Evolutionary conservation across 2,329 filamentous ascomycete genomes (phyloP), one percentile per base, ranked within the genome.

Genomic region (Colletotrichum godetiae): DNA sequence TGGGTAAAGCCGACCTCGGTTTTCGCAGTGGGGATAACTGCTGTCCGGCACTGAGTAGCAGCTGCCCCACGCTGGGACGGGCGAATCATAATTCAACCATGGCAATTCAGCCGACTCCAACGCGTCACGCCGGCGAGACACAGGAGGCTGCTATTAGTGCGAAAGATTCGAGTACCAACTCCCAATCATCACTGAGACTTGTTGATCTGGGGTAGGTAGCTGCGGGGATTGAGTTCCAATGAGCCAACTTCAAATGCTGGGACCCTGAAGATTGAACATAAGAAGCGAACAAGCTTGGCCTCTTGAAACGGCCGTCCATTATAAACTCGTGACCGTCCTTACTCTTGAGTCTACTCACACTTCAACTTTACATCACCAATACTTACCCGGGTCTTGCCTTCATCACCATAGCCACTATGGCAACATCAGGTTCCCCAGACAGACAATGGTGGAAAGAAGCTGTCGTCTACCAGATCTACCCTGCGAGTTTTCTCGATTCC

Each of bases 391-490:
- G 42, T 22, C 42, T 49, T 22, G n/a, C 5, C 15, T 49, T 49
- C 19, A n/a, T 22, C 19, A n/a, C 5, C 19, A 10, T 0, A 49
- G 42, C 19, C 42, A 22, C 42, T 22, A 49, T 49, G 42, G 7
- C 42, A n/a, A 10, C 42, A n/a, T 11, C 42, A 49, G 42, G 42
- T 5, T 7, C 42, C 1, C 42, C 42, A 22, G 42, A 49, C 19
- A 62, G 59, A 58, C 19, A 64, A 68, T 90, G 88, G 88, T 90
- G 88, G 88, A 89, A 89, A 74, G 86, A 89, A 73, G 84, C 82
- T 22, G 81, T 85, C 1, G 84, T 88, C 49, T 90, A 90, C 76
- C 88, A 91, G 76, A 88, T 91, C 75, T 91, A 90, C 76, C 87
- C 88, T 2, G 77, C 78, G 6, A 78, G 76, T 27, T 79, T 79